These are phyloP conservation scores for Vaccinium macrocarpon DNA, from an alignment of 148 eudicot genomes.

Conservation along the genomic window DNA sequence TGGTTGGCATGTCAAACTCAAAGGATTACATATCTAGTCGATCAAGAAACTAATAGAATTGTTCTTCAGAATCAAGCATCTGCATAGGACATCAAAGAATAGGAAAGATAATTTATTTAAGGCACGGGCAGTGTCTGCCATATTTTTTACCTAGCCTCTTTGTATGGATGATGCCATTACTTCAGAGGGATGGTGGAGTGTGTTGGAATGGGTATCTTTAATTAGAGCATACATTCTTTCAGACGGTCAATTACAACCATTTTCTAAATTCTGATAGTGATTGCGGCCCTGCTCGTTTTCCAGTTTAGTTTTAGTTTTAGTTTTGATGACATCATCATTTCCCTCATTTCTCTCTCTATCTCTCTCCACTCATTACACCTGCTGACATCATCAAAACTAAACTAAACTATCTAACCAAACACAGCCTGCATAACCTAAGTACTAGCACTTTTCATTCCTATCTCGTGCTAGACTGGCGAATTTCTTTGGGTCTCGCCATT, in stretches of 20 bases:
- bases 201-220: not conserved
- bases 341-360: no score
- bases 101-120: not conserved
- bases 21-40: not conserved
- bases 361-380: no score
- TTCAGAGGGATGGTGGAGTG: not conserved
- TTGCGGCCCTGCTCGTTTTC: no score
- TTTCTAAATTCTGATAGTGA: not conserved
- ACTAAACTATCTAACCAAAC: no score
- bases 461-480: not conserved
- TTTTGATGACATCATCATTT: no score
- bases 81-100: constrained; percentile 1
- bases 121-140: not conserved
- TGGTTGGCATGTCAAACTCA: not conserved
- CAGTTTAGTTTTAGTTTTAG: no score
- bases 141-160: not conserved
- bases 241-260: not conserved
- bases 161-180: not conserved
- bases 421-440: not conserved
- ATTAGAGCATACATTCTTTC: not conserved
- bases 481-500: not conserved
- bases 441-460: not conserved
- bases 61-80: constrained; percentile 6
- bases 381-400: no score
- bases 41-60: not conserved